Evolutionary conservation across 208 protist species (phyloP), one percentile per base, ranked within the genome.

Genomic region (Lotmaria passim): DNA sequence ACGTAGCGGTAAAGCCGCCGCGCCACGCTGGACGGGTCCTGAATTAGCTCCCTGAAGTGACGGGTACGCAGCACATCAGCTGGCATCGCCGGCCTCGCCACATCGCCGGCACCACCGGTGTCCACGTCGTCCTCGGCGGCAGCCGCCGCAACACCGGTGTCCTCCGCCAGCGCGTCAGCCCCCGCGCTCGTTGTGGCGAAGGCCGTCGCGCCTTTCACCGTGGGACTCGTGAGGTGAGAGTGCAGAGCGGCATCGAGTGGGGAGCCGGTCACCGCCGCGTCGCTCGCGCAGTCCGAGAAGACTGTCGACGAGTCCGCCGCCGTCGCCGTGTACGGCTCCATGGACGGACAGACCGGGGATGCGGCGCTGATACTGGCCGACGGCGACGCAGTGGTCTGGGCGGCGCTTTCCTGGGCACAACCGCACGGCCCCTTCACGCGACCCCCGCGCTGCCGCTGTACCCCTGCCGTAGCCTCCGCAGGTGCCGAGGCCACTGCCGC

Each of bases 1-100:
- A 92, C 87, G 47, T 81, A 51, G 48, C 81, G 83, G 71, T 96
- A 96, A 15, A 92, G 57, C 0, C 69, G 69, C 1, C 87, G 87
- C 23, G 79, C 81, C 11, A 82, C 50, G 51, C 90, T 91, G 17
- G 75, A 17, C 2, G 87, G 82, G 41, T 89, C 67, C 36, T 56
- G 59, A 14, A 93, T 50, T 34, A 95, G 84, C 5, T 80, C 60
- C 14, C 57, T 58, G 65, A 95, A 95, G 69, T 92, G 73, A 7
- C 90, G 84, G 23, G 82, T 76, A 33, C 63, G 64, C 3, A 93
- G 72, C 57, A 73, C 91, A 41, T 57, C 53, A 7, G 58, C 44
- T 31, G 50, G 41, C 50, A 53, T 30, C 69, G 70, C 26, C 4
- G 57, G 39, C 8, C 55, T 26, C 31, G 43, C 56, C 38, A 38